Base-by-base conservation (phyloP, 768 basidiomycete genomes). In the Crassisporium funariophilum region DNA sequence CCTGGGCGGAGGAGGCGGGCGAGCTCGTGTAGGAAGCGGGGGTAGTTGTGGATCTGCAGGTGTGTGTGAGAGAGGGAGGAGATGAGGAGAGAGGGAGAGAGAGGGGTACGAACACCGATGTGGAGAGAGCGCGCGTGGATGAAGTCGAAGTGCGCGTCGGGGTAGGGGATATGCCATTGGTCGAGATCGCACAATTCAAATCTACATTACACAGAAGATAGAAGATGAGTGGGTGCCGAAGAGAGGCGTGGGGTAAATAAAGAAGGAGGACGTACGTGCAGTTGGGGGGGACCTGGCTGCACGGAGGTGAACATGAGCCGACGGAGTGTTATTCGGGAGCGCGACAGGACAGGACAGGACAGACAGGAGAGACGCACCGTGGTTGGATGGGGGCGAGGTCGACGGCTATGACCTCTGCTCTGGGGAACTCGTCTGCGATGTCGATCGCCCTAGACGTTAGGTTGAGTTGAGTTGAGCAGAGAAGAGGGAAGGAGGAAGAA, bases 301-400 rank as follows among this genome's bases (percentile, higher is more conserved):
- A 56, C 17, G 39, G 37, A 23, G 35, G 17, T 40, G 22, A 40
- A 21, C 38, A 43, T 46, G 33, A 43, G 50, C 25, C 25, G 49
- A 38, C 48, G 55, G 53, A 48, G 49, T 47, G 52, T 54, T 57
- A 52, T 59, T 62, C 58, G 60, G 59, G 47, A 51, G 48, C 39
- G 57, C 57, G 35, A 54, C n/a, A n/a, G n/a, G n/a, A n/a, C n/a
- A n/a, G n/a, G n/a, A n/a, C n/a, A n/a, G n/a, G n/a, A n/a, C n/a
- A n/a, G n/a, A n/a, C n/a, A n/a, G n/a, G n/a, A n/a, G n/a, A n/a
- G n/a, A n/a, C 57, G 46, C 65, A 86, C 85, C 79, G 75, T 39
- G 85, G 83, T 59, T 87, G 86, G 31, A 87, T 78, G 52, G 85
- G 85, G 17, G 84, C 84, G 24, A 88, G 74, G 69, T 88, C 85